A percentile compares a stretch with the other conserved stretches of the same genome.
These are phyloP conservation scores for Tetraselmis chui DNA, from an alignment of 139 green algal genomes.

Conservation along the genomic window DNA sequence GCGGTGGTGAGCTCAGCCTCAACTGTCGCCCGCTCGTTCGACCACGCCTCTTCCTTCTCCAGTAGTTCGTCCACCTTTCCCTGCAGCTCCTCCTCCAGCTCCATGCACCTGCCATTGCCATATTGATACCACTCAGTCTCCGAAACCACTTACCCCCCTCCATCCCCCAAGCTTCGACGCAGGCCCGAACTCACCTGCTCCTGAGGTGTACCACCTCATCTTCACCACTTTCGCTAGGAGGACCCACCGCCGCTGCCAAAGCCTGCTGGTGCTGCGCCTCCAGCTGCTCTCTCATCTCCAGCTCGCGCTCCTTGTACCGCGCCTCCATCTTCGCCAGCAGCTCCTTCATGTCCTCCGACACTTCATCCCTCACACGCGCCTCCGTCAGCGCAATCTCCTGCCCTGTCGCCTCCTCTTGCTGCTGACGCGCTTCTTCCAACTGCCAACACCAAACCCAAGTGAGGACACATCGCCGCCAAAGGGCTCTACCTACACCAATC, in stretches of 20 bases:
- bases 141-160: too few relatives aligned
- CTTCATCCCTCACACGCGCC: constrained; percentile 42
- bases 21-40: not conserved
- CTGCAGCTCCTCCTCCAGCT: not conserved
- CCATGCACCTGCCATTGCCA: not conserved
- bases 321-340: constrained; percentile 51
- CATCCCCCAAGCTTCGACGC: too few relatives aligned
- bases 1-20: not conserved
- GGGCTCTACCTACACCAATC: not conserved
- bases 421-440: not conserved
- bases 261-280: not conserved
- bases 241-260: not conserved
- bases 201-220: not conserved
- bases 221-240: too few relatives aligned
- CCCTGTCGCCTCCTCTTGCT: constrained; percentile 16
- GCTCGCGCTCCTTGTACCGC: constrained; percentile 28
- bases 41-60: not conserved
- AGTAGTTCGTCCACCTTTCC: not conserved
- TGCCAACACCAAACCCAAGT: too few relatives aligned
- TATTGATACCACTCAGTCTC: too few relatives aligned
- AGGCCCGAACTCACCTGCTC: not conserved
- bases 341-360: constrained; percentile 44
- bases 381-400: constrained; percentile 34
- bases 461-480: not conserved
- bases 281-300: not conserved